Conservation (phyloP, 2,329 filamentous ascomycete species). For the Apiospora arundinis region DNA sequence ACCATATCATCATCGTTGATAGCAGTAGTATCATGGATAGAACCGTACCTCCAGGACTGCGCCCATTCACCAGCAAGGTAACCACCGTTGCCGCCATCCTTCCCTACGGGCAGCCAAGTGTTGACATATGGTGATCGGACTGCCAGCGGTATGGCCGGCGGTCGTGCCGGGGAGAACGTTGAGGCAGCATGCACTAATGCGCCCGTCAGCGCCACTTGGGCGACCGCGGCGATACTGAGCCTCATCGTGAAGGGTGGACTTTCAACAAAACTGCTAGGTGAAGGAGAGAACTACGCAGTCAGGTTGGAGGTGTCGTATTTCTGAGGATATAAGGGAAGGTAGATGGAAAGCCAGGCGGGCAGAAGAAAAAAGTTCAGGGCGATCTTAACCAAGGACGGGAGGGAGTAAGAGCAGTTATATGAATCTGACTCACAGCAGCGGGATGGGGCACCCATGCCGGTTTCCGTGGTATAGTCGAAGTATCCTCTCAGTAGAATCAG, state of each 20-base stretch:
- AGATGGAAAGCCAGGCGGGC: neutral
- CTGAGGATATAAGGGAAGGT: neutral
- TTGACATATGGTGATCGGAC: constrained; percentile 79
- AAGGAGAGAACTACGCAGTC: neutral
- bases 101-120: constrained; percentile 70
- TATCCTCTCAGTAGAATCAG: constrained; percentile 1
- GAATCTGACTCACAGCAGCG: neutral
- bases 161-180: constrained; percentile 67
- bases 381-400: constrained; percentile 11
- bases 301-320: neutral
- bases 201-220: constrained; percentile 38
- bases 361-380: neutral
- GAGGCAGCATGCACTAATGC: constrained; percentile 47
- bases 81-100: constrained; percentile 67
- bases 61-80: constrained; percentile 74
- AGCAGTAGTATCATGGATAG: neutral
- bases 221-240: constrained; percentile 32
- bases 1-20: neutral
- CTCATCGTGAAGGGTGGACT: constrained; percentile 31
- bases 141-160: constrained; percentile 73
- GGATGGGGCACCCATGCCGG: neutral
- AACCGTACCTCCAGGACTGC: constrained; percentile 66
- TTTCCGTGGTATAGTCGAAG: constrained; percentile 7
- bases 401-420: constrained; percentile 1
- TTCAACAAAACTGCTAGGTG: neutral